These are phyloP conservation scores for Aspergillus bertholletiae DNA, from an alignment of 495 filamentous ascomycete species.

Conservation along the genomic window DNA sequence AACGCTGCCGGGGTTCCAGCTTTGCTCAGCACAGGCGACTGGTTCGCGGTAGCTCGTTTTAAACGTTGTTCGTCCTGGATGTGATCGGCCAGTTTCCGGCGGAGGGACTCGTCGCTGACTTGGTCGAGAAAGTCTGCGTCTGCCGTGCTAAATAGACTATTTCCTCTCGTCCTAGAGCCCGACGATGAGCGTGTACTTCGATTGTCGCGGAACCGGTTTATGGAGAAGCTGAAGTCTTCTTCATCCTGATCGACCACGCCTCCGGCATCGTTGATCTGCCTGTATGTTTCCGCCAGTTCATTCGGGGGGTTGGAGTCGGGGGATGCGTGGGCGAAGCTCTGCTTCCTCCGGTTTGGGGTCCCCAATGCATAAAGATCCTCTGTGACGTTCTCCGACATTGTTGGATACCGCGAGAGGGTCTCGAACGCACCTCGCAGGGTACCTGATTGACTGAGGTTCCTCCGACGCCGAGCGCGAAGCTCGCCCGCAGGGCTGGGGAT, in stretches of 20 bases:
- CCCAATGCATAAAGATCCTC: constrained; percentile 9
- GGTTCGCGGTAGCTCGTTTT: constrained; percentile 38
- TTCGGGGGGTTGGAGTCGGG: constrained; percentile 39
- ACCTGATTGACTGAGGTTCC: constrained; percentile 31
- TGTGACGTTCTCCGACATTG: constrained; percentile 21
- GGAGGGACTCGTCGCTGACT: constrained; percentile 26
- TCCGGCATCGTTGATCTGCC: constrained; percentile 42
- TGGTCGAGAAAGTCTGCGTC: constrained; percentile 30
- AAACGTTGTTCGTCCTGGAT: constrained; percentile 44
- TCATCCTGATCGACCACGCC: constrained; percentile 35
- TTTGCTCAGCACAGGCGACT: constrained; percentile 46
- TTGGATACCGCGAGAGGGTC: constrained; percentile 20
- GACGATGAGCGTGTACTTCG: constrained; percentile 27
- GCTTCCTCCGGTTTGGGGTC: constrained; percentile 10
- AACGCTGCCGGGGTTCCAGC: constrained; percentile 32
- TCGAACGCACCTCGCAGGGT: constrained; percentile 38
- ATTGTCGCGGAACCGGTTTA: constrained; percentile 9
- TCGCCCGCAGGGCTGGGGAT: constrained; percentile 28
- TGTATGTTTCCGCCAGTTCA: constrained; percentile 42
- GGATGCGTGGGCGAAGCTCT: constrained; percentile 11
- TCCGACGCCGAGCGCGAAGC: constrained; percentile 25
- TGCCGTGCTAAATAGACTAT: constrained; percentile 17
- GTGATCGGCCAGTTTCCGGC: constrained; percentile 33
- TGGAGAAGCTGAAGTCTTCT: constrained; percentile 17
- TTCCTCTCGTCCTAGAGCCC: constrained; percentile 13